Evolutionary conservation across 192 early-diverging fungal species (phyloP), one percentile per base, ranked within the genome.

Genomic region (Coemansia sp.): DNA sequence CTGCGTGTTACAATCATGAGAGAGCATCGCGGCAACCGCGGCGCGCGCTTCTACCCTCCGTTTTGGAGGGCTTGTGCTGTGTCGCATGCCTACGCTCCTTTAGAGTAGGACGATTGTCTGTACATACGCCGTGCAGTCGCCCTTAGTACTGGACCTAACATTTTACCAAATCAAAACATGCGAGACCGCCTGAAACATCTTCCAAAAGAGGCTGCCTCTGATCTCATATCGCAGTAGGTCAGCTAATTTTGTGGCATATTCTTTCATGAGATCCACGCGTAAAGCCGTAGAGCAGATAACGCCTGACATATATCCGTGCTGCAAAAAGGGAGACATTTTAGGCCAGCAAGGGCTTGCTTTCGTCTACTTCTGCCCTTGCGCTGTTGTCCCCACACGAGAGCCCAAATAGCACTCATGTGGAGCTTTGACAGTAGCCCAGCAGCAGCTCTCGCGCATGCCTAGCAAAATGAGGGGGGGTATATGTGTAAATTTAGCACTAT

Each of bases 81-180:
- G 36, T 60, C 48, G 79, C 76, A 51, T 69, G 66, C 56, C 57
- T 62, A 73, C 63, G 79, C 70, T 73, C 79, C 79, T 82, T 63
- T 76, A 63, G 79, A 82, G 79, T 82, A 78, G 76, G 79, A 63
- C 70, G 74, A 67, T 63, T 57, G 33, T 33, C 53, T 50, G 18
- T 56, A 40, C 46, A 28, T 50, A 58, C 42, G 7, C 46, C 28
- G 66, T 67, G 74, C 45, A 53, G 79, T 46, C 79, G 74, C 65
- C 79, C 79, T 82, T 82, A 82, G 79, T 75, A 72, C 70, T 73
- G 79, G 79, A 71, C 21, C 79, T 82, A 67, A 76, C 74, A 82
- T 55, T 28, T 36, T 13, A 7, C 31, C 28, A 23, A 18, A 42
- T 20, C 18, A 62, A 31, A 45, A 48, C 18, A 16, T 18, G 1